Conservation (phyloP, 345 rosid genomes). For the Populus tremula region DNA sequence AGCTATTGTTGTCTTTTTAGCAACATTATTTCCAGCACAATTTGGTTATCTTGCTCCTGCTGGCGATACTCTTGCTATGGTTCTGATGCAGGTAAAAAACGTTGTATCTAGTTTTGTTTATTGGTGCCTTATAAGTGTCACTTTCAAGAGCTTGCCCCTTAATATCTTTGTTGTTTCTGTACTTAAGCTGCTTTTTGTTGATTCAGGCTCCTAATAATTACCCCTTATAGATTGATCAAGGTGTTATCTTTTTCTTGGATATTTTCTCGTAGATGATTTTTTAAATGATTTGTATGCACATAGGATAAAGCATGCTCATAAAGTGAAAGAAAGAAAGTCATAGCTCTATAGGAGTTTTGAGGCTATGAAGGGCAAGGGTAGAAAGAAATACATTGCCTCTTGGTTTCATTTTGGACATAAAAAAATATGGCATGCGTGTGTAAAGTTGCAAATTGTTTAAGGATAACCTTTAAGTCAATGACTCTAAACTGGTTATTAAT, state of each 20-base stretch:
- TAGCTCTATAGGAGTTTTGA: background rate
- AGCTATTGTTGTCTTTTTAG: slow-evolving; percentile 55
- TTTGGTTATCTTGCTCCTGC: slow-evolving; percentile 62
- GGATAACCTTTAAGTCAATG: background rate
- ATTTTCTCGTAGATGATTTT: too few species aligned
- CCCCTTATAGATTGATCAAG: too few species aligned
- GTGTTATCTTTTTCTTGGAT: too few species aligned
- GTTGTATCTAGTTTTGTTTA: background rate
- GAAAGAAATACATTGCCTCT: background rate
- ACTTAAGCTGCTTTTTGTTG: background rate
- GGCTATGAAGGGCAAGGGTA: background rate
- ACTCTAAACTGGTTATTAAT: background rate
- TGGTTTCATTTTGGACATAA: background rate
- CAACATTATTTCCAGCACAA: slow-evolving; percentile 60
- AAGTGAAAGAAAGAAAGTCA: too few species aligned
- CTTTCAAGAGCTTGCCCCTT: too few species aligned
- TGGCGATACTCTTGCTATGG: slow-evolving; percentile 59
- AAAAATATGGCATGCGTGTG: background rate
- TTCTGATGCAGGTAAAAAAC: slow-evolving; percentile 76
- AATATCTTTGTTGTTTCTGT: background rate
- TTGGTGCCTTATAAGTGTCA: too few species aligned
- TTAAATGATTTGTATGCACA: too few species aligned
- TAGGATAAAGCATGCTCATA: too few species aligned
- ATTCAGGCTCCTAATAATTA: background rate
- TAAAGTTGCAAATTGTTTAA: background rate